A percentile compares a stretch with the other conserved stretches of the same genome.
phyloP scores from a whole-genome alignment of 169 alveolate species.

The Cryptosporidium viatorum region DNA sequence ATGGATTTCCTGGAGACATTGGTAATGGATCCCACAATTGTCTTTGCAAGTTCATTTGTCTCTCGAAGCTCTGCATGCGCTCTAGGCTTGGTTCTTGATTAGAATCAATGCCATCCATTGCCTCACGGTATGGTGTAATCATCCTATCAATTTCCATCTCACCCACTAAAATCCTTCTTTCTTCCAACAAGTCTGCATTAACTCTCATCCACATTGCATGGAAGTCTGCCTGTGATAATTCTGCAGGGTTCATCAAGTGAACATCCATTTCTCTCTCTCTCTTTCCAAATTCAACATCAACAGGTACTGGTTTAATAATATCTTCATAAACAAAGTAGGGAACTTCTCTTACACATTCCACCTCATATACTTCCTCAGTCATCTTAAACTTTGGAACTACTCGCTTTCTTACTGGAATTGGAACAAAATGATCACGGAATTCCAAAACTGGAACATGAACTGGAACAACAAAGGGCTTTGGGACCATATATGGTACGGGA shows the following conservation, averaged over 20 bases:
- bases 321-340: constrained; percentile 86
- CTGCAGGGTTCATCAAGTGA: constrained; percentile 86
- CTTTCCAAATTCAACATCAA: constrained; percentile 85
- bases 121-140: constrained; percentile 74
- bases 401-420: constrained; percentile 87
- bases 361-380: constrained; percentile 87
- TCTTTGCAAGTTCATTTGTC: constrained; percentile 74
- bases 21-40: constrained; percentile 80
- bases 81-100: constrained; percentile 72
- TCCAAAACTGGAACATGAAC: constrained; percentile 88
- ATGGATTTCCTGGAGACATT: constrained; percentile 83
- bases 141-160: constrained; percentile 73
- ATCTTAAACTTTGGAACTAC: constrained; percentile 86
- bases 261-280: constrained; percentile 84
- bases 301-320: constrained; percentile 86
- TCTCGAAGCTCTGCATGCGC: constrained; percentile 75
- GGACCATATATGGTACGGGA: constrained; percentile 89
- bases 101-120: constrained; percentile 73
- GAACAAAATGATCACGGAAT: constrained; percentile 87
- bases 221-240: constrained; percentile 87
- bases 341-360: constrained; percentile 86
- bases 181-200: constrained; percentile 84
- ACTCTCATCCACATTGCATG: constrained; percentile 91
- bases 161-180: constrained; percentile 76
- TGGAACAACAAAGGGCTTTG: constrained; percentile 87